phyloP scores from a whole-genome alignment of 2,329 filamentous ascomycete genomes.

The Botryotinia convoluta region DNA sequence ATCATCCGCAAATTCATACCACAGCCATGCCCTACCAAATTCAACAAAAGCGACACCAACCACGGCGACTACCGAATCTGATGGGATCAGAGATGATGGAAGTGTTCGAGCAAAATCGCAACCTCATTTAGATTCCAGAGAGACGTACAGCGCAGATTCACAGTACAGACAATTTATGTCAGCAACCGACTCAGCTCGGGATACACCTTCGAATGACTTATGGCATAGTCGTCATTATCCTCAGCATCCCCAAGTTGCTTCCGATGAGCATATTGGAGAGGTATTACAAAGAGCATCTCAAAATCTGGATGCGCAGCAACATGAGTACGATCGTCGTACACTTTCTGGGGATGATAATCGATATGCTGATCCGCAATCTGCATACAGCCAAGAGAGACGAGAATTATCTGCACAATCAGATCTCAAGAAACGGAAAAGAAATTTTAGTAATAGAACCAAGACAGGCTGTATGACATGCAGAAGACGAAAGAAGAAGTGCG shows the following conservation, averaged over 20 bases:
- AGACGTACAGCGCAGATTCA: conserved; percentile 30
- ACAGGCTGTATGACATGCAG: conserved; percentile 93
- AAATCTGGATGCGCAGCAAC: conserved; percentile 40
- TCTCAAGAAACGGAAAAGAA: conserved; percentile 69
- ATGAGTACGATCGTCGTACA: conserved; percentile 37
- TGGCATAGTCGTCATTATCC: conserved; percentile 37
- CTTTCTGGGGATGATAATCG: conserved; percentile 41
- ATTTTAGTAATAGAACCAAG: conserved; percentile 94
- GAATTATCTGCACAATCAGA: conserved; percentile 51
- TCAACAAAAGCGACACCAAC: conserved; percentile 39
- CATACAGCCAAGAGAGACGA: conserved; percentile 37
- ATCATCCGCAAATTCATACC: conserved; percentile 39
- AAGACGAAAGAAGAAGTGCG: conserved; percentile 94
- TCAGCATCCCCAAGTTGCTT: conserved; percentile 47
- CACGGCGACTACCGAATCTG: conserved; percentile 37
- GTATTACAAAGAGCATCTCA: conserved; percentile 50
- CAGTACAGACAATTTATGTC: conserved; percentile 33
- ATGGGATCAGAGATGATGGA: conserved; percentile 39
- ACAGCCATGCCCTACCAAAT: conserved; percentile 39
- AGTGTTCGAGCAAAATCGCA: conserved; percentile 43
- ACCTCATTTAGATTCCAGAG: conserved; percentile 38
- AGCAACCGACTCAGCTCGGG: conserved; percentile 30
- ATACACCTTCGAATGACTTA: conserved; percentile 26
- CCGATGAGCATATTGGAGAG: conserved; percentile 51
- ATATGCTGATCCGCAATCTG: conserved; percentile 39